Percentiles rank a stretch among this genome's conserved stretches.
Conservation (phyloP, 441 rosid genomes). For the Populus trichocarpa region DNA sequence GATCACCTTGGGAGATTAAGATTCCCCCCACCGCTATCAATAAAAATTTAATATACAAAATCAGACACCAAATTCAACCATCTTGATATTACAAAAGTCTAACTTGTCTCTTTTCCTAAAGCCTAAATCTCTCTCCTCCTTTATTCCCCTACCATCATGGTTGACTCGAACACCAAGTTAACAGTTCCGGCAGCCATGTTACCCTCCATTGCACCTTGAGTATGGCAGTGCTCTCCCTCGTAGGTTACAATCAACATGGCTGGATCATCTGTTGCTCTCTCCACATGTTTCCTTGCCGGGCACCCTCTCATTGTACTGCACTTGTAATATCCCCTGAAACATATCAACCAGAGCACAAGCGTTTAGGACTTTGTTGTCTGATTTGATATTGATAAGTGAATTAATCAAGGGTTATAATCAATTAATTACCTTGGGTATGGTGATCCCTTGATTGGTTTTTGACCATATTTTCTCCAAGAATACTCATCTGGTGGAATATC, state of each 20-base stretch:
- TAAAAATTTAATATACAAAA: constrained; percentile 28
- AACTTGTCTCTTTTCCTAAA: not conserved
- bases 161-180: constrained; percentile 55
- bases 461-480: constrained; percentile 98
- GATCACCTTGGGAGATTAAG: not conserved
- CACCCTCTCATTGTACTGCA: constrained; percentile 80
- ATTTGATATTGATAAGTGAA: not conserved
- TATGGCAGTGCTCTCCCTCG: constrained; percentile 88
- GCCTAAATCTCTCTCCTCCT: not conserved
- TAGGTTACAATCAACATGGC: constrained; percentile 79
- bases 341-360: not conserved
- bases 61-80: constrained; percentile 7
- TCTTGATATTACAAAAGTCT: constrained; percentile 10
- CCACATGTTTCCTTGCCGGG: constrained; percentile 94
- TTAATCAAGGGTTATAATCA: not conserved
- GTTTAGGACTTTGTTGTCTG: not conserved
- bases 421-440: constrained; percentile 81
- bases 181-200: constrained; percentile 32
- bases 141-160: constrained; percentile 7
- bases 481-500: constrained; percentile 93
- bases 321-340: constrained; percentile 83
- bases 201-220: constrained; percentile 50
- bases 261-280: constrained; percentile 76
- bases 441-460: constrained; percentile 96
- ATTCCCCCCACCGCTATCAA: constrained; percentile 2